Percentiles rank a stretch among this genome's conserved stretches.
Conservation (phyloP, 768 basidiomycete genomes). For the Chalciporus chontae region DNA sequence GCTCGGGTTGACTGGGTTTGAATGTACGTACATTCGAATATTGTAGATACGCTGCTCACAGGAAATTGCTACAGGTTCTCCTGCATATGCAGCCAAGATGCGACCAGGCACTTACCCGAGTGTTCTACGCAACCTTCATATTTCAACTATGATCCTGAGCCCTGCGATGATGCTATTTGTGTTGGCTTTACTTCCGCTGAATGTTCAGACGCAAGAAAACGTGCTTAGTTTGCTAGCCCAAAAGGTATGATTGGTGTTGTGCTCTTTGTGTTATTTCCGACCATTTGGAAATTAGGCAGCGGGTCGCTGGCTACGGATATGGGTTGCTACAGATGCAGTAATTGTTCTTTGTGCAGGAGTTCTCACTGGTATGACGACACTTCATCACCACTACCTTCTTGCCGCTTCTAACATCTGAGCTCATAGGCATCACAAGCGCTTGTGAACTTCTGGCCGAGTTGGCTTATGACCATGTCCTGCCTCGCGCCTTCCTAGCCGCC, state of each 20-base stretch:
- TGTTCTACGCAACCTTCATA: conserved; percentile 64
- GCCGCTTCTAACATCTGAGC: conserved; percentile 1
- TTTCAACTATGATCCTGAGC: conserved; percentile 55
- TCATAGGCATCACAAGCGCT: conserved; percentile 51
- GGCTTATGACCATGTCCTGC: conserved; percentile 58
- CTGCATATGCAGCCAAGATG: conserved; percentile 63
- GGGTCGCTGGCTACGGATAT: conserved; percentile 58
- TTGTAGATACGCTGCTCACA: background rate
- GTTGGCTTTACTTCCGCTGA: conserved; percentile 54
- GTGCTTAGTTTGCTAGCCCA: conserved; percentile 64
- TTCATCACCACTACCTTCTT: too few species aligned
- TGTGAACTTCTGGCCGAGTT: conserved; percentile 58
- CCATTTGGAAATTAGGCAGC: conserved; percentile 38
- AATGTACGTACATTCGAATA: conserved; percentile 39
- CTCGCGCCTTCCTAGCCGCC: conserved; percentile 44
- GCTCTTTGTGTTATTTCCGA: background rate
- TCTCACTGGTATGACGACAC: conserved; percentile 48
- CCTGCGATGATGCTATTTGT: conserved; percentile 56
- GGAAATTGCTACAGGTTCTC: conserved; percentile 40
- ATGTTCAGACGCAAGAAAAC: conserved; percentile 49
- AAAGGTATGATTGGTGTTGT: conserved; percentile 32
- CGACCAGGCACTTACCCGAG: conserved; percentile 51
- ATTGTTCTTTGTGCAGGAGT: conserved; percentile 73
- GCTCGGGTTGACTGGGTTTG: conserved; percentile 69
- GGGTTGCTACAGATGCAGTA: conserved; percentile 64